phyloP scores from a whole-genome alignment of 2,329 filamentous ascomycete species.

The Lizonia empirigonia region DNA sequence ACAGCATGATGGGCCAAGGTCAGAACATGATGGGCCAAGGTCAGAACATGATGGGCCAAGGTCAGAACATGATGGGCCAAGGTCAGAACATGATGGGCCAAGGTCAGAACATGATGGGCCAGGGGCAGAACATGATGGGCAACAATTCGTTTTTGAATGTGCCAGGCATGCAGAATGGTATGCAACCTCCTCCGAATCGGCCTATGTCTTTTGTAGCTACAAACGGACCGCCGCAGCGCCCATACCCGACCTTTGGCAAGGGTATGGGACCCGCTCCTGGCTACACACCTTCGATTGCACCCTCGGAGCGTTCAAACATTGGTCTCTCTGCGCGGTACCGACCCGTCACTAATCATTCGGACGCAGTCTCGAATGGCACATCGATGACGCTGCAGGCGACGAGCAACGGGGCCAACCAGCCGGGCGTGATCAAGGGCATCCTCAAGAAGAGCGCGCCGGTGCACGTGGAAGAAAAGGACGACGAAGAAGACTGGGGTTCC shows the following conservation, averaged over 20 bases:
- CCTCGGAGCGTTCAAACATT: slow-evolving; percentile 92
- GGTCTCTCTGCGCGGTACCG: slow-evolving; percentile 89
- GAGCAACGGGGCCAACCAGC: slow-evolving; percentile 26
- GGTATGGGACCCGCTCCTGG: slow-evolving; percentile 49
- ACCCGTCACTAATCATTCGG: slow-evolving; percentile 68
- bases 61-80: slow-evolving; percentile 18
- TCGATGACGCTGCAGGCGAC: slow-evolving; percentile 43
- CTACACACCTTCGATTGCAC: slow-evolving; percentile 90
- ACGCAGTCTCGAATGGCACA: slow-evolving; percentile 37
- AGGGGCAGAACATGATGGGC: slow-evolving; percentile 18
- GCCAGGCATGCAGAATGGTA: slow-evolving; percentile 26
- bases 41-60: slow-evolving; percentile 18
- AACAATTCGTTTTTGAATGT: slow-evolving; percentile 35
- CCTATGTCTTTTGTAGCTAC: slow-evolving; percentile 55
- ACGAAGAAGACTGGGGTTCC: slow-evolving; percentile 44
- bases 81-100: slow-evolving; percentile 31
- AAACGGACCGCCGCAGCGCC: slow-evolving; percentile 55
- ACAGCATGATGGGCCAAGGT: slow-evolving; percentile 27
- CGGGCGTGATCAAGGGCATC: slow-evolving; percentile 40
- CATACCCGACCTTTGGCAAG: slow-evolving; percentile 29
- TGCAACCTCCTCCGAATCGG: slow-evolving; percentile 44
- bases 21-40: slow-evolving; percentile 18
- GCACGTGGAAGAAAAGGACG: slow-evolving; percentile 25
- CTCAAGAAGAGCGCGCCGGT: slow-evolving; percentile 35
- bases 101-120: slow-evolving; percentile 26